phyloP scores from a whole-genome alignment of 306 rosid genomes.

The Fragaria iinumae region DNA sequence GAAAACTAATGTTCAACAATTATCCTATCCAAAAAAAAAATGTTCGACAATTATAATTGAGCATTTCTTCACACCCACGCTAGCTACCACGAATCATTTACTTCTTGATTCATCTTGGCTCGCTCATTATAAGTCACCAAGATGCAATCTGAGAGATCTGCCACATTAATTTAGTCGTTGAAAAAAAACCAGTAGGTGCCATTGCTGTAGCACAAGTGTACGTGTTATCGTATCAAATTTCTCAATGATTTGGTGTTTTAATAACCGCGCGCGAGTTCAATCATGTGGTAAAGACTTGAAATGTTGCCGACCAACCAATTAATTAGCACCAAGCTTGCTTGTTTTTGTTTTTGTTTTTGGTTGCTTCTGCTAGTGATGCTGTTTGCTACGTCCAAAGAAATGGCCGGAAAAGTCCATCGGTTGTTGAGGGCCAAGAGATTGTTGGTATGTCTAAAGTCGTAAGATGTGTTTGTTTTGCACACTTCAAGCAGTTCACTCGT shows the following conservation, averaged over 20 bases:
- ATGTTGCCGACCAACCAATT: constrained; percentile 6
- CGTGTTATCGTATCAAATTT: background rate
- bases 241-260: background rate
- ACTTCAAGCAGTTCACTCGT: background rate
- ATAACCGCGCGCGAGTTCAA: background rate
- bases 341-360: background rate
- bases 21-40: background rate
- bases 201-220: background rate
- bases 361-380: background rate
- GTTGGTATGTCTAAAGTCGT: constrained; percentile 2
- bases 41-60: background rate
- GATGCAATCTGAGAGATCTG: constrained; percentile 1
- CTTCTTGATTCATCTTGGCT: background rate
- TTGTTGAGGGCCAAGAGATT: too few relatives aligned
- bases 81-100: constrained; percentile 2
- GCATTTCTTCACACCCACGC: constrained; percentile 13
- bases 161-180: background rate
- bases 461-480: constrained; percentile 22
- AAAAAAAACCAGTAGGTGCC: background rate
- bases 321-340: background rate
- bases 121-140: background rate
- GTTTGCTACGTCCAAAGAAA: background rate
- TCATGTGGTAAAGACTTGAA: background rate
- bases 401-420: constrained; percentile 3
- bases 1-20: background rate